phyloP scores from a whole-genome alignment of 176 grass and related monocot species.

The Zea mays region Zm-B73-REFERENCE-NAM-5.0 NC_050102.1:6699001-6699500 shows the following conservation, averaged over 20 bases:
- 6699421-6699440: neutral
- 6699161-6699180: neutral
- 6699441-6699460: neutral
- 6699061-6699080: neutral
- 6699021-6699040: too few relatives aligned
- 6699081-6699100: neutral
- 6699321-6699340: slow-evolving; percentile 5
- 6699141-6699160: neutral
- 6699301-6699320: neutral
- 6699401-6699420: neutral
- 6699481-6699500: neutral
- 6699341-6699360: neutral
- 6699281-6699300: neutral
- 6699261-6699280: neutral
- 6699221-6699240: neutral
- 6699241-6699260: neutral
- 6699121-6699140: neutral
- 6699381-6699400: neutral
- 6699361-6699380: neutral
- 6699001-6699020: too few relatives aligned
- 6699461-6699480: neutral
- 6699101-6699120: neutral
- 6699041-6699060: neutral
- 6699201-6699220: neutral
- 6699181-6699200: neutral